These are phyloP conservation scores for Pulveroboletus sp. DNA, from an alignment of 768 basidiomycete species.

Conservation along the genomic window DNA sequence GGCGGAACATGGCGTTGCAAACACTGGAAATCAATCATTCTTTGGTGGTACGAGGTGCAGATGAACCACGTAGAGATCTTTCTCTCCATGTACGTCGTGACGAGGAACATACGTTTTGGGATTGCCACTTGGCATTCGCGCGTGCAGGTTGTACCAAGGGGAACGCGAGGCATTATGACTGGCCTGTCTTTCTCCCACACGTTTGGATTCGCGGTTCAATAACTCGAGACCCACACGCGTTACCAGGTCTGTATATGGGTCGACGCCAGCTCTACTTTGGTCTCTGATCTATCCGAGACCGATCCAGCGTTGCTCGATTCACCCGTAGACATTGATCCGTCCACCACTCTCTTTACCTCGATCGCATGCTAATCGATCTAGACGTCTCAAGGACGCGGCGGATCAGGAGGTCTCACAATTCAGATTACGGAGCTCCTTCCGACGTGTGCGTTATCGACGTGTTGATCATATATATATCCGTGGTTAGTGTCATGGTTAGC, in stretches of 20 bases:
- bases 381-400: background rate
- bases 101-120: no score
- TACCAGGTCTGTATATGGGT: conserved; percentile 1
- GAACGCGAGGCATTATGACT: conserved; percentile 10
- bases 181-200: conserved; percentile 12
- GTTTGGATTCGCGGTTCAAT: conserved; percentile 18
- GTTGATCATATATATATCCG: conserved; percentile 3
- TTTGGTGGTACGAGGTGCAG: conserved; percentile 15
- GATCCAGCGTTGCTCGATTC: conserved; percentile 11
- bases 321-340: conserved; percentile 8
- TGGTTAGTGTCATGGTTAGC: background rate
- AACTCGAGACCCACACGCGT: background rate
- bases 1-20: conserved; percentile 7
- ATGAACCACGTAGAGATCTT: conserved; percentile 14
- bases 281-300: conserved; percentile 16
- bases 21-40: conserved; percentile 9
- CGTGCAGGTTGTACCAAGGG: conserved; percentile 8
- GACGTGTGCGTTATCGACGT: conserved; percentile 1
- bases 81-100: conserved; percentile 15
- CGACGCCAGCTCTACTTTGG: conserved; percentile 13
- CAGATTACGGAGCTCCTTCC: conserved; percentile 14
- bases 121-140: background rate
- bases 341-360: background rate
- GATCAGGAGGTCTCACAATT: conserved; percentile 8
- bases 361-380: background rate